A percentile compares a stretch with the other conserved stretches of the same genome.
These are phyloP conservation scores for Xylaria sp. DNA, from an alignment of 2,329 filamentous ascomycete genomes.

Conservation along the genomic window DNA sequence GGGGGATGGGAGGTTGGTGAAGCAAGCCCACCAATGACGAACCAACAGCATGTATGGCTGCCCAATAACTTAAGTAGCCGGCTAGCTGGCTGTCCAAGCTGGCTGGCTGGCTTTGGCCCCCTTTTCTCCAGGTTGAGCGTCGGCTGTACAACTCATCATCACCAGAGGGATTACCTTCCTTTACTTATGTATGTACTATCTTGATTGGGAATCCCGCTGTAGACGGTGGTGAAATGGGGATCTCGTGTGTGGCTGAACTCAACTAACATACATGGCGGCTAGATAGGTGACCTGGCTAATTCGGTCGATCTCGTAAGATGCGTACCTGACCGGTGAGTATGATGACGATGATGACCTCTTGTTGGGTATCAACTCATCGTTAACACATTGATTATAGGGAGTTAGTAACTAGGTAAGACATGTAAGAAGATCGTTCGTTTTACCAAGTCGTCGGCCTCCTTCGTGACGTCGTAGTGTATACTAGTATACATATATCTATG, in stretches of 20 bases:
- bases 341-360: constrained; percentile 6
- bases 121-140: constrained; percentile 14
- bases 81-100: constrained; percentile 25
- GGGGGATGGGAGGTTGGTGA: not conserved
- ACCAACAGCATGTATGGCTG: constrained; percentile 34
- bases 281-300: not conserved
- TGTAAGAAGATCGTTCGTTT: not conserved
- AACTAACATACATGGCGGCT: not conserved
- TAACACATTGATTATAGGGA: not conserved
- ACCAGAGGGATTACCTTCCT: not conserved
- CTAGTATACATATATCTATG: too few species aligned
- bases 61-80: constrained; percentile 32
- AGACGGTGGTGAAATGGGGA: not conserved
- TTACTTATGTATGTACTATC: not conserved
- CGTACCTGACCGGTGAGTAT: not conserved
- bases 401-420: not conserved
- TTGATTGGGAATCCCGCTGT: constrained; percentile 22
- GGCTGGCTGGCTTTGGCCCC: not conserved
- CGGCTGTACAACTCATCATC: constrained; percentile 31
- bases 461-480: constrained; percentile 10
- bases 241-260: not conserved
- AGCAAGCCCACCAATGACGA: constrained; percentile 13
- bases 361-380: constrained; percentile 21
- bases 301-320: constrained; percentile 6
- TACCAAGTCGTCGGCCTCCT: not conserved